These are phyloP conservation scores for Hymenoscyphus albidus DNA, from an alignment of 2,329 filamentous ascomycete species.

Conservation along the genomic window DNA sequence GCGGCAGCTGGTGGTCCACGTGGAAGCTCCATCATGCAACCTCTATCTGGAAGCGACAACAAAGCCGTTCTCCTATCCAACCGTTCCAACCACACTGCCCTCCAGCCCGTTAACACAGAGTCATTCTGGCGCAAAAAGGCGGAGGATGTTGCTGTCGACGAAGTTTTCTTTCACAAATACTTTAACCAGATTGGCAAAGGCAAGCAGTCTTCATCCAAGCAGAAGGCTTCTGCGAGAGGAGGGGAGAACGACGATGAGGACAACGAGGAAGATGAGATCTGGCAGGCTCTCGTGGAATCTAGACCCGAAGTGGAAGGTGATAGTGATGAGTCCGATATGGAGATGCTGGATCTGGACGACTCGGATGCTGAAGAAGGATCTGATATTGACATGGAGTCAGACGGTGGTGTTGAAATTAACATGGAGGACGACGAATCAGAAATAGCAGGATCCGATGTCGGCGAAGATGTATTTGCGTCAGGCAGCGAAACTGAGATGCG, in stretches of 20 bases:
- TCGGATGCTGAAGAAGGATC: constrained; percentile 40
- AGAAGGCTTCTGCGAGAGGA: constrained; percentile 52
- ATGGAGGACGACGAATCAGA: constrained; percentile 41
- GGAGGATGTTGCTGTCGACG: constrained; percentile 84
- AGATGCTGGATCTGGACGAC: constrained; percentile 52
- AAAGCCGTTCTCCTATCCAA: constrained; percentile 57
- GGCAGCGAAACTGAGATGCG: constrained; percentile 29
- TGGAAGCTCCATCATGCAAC: constrained; percentile 95
- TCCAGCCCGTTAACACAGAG: constrained; percentile 74
- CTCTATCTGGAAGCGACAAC: constrained; percentile 63
- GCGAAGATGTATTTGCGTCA: constrained; percentile 23
- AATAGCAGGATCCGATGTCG: constrained; percentile 27
- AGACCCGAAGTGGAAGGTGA: constrained; percentile 69
- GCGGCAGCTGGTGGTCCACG: constrained; percentile 57
- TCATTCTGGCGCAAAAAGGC: constrained; percentile 87
- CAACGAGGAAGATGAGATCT: constrained; percentile 78
- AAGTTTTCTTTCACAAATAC: constrained; percentile 98
- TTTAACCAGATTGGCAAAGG: constrained; percentile 72
- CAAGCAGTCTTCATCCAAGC: constrained; percentile 50
- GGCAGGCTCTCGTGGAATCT: constrained; percentile 83
- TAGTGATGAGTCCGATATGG: constrained; percentile 47
- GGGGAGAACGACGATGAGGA: constrained; percentile 42
- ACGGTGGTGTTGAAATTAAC: constrained; percentile 44
- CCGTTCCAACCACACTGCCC: constrained; percentile 44
- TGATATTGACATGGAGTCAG: constrained; percentile 42